Conservation (phyloP, 2,329 filamentous ascomycete species). For the Chalaropsis thielavioides region DNA sequence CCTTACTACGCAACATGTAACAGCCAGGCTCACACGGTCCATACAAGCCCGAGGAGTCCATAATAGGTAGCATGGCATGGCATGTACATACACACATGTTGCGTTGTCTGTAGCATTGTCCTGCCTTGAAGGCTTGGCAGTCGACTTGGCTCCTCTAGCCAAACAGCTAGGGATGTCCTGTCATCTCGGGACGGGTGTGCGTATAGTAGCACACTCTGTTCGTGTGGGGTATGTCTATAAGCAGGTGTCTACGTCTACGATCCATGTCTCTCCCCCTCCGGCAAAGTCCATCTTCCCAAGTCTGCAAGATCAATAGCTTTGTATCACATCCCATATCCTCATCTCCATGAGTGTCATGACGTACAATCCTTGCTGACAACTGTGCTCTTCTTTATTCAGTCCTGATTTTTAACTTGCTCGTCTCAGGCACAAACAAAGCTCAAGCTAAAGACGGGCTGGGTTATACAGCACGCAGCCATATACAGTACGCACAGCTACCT, state of each 20-base stretch:
- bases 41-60: background rate
- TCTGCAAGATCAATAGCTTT: background rate
- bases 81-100: too few relatives aligned
- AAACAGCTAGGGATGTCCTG: constrained; percentile 12
- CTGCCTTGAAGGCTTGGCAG: background rate
- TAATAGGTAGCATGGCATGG: background rate
- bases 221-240: background rate
- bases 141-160: constrained; percentile 5
- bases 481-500: background rate
- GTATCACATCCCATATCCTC: background rate
- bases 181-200: constrained; percentile 9
- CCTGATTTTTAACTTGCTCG: background rate
- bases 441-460: too few relatives aligned
- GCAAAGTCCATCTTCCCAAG: background rate
- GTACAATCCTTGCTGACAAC: background rate
- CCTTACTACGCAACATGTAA: background rate
- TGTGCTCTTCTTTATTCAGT: background rate
- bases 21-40: background rate
- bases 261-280: background rate
- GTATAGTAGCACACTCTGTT: background rate
- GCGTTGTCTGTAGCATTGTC: constrained; percentile 2
- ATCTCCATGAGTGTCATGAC: background rate
- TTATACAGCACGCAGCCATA: background rate
- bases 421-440: too few relatives aligned
- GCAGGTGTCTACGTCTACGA: background rate